Conservation (phyloP, 2,329 filamentous ascomycete species). For the Clonostachys sp. region DNA sequence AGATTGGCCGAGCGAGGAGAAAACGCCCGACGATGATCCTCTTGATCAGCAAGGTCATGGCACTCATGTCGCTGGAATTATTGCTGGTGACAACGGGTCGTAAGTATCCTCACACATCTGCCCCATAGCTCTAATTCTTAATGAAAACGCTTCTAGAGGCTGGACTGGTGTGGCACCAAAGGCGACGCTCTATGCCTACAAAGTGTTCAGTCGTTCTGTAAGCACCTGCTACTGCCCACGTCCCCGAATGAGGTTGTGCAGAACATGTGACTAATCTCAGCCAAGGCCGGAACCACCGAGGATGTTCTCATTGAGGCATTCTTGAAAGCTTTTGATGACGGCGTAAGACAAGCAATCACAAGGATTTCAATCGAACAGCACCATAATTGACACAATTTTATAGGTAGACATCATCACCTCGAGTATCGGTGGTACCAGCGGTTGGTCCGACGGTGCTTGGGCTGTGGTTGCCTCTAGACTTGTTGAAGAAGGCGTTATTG, state of each 20-base stretch:
- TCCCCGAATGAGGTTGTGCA: too few relatives aligned
- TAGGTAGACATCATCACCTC: slow-evolving; percentile 38
- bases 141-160: too few relatives aligned
- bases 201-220: slow-evolving; percentile 10
- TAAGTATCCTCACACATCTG: too few relatives aligned
- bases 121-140: too few relatives aligned
- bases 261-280: neutral
- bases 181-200: slow-evolving; percentile 17
- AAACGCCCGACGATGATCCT: slow-evolving; percentile 15
- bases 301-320: slow-evolving; percentile 25
- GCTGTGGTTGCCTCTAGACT: slow-evolving; percentile 31
- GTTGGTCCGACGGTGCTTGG: slow-evolving; percentile 35
- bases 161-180: slow-evolving; percentile 20
- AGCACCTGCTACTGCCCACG: too few relatives aligned
- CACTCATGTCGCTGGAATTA: slow-evolving; percentile 22
- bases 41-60: slow-evolving; percentile 16
- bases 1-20: slow-evolving; percentile 1
- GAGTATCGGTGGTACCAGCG: slow-evolving; percentile 29
- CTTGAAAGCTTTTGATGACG: slow-evolving; percentile 24
- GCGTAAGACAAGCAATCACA: slow-evolving; percentile 8
- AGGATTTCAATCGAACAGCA: neutral
- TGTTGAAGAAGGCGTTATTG: slow-evolving; percentile 37
- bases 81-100: slow-evolving; percentile 14
- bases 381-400: neutral
- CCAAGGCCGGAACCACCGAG: slow-evolving; percentile 11